Base-by-base conservation (phyloP, 2,329 filamentous ascomycete genomes). In the Phaeophleospora eucalypticola region DNA sequence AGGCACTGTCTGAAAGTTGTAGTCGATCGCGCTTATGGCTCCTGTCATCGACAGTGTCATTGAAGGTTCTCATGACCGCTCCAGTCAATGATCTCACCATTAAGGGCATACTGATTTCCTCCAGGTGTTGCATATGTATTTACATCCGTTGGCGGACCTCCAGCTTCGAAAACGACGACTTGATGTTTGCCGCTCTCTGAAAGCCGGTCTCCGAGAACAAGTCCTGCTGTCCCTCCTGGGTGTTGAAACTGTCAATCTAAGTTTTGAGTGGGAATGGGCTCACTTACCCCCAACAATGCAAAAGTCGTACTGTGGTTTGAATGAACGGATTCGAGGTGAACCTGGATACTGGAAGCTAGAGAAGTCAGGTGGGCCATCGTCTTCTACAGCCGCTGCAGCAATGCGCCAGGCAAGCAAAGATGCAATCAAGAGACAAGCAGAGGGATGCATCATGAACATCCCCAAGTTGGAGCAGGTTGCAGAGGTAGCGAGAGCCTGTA, bases 161-260 rank as follows among this genome's bases (percentile, higher is more conserved):
- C 51, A n/a, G 51, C 48, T 37, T 53, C 51, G 48, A 53, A 46
- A 36, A 48, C 48, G 8, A 53, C 43, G 35, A 53, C 48, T n/a
- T 36, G 36, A 33, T 43, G 40, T 16, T 37, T 45, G 9, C 51
- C 51, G 19, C 48, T 52, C 39, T 57, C 54, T 17, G 52, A 50
- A 16, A 58, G 49, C 12, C 56, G 49, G 21, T 56, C 49, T 17
- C 45, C 54, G 17, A 58, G 51, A 10, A 50, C 48, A 7, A 58
- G 44, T 10, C 56, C 56, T 38, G 56, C 54, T 16, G 56, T 58
- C 14, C 56, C 56, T 16, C 24, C 24, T 29, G 24, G n/a, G n/a
- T n/a, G n/a, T n/a, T 19, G 4, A 24, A 29, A 1, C n/a, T 19
- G 24, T 33, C 18, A 27, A 15, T 27, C 9, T 10, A 19, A 8